These are phyloP conservation scores for Neurospora sublineolata DNA, from an alignment of 495 filamentous ascomycete species.

Conservation along the genomic window DNA sequence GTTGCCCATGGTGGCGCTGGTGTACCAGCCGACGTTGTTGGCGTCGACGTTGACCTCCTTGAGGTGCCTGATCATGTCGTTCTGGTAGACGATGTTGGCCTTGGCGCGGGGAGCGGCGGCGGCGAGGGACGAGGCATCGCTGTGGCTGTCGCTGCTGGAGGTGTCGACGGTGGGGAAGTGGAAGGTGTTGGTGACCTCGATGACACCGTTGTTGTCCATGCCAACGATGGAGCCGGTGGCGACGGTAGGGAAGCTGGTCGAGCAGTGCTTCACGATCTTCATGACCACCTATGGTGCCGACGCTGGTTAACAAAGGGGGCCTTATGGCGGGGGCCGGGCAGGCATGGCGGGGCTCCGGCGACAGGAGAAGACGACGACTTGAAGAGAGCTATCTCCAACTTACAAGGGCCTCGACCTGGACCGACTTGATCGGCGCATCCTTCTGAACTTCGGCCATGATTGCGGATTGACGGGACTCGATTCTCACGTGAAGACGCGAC, in stretches of 20 bases:
- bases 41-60: slow-evolving; percentile 97
- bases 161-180: slow-evolving; percentile 82
- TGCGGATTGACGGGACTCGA: slow-evolving; percentile 1
- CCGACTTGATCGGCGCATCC: slow-evolving; percentile 58
- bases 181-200: slow-evolving; percentile 91
- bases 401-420: slow-evolving; percentile 78
- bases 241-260: slow-evolving; percentile 73
- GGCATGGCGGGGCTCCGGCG: slow-evolving; percentile 11
- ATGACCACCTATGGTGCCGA: slow-evolving; percentile 60
- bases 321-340: slow-evolving; percentile 4
- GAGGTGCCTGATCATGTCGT: slow-evolving; percentile 93
- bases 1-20: slow-evolving; percentile 96
- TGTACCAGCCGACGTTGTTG: slow-evolving; percentile 98
- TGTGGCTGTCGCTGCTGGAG: slow-evolving; percentile 60
- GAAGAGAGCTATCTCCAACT: slow-evolving; percentile 6
- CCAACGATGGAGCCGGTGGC: slow-evolving; percentile 86
- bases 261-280: slow-evolving; percentile 93
- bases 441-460: slow-evolving; percentile 38
- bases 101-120: slow-evolving; percentile 86
- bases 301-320: slow-evolving; percentile 8
- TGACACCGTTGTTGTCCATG: slow-evolving; percentile 73
- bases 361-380: neutral
- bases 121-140: slow-evolving; percentile 64
- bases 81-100: slow-evolving; percentile 77
- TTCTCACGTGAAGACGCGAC: slow-evolving; percentile 1